A percentile compares a stretch with the other conserved stretches of the same genome.
These are phyloP conservation scores for Parafenestella ontariensis DNA, from an alignment of 2,329 filamentous ascomycete genomes.

Conservation along the genomic window DNA sequence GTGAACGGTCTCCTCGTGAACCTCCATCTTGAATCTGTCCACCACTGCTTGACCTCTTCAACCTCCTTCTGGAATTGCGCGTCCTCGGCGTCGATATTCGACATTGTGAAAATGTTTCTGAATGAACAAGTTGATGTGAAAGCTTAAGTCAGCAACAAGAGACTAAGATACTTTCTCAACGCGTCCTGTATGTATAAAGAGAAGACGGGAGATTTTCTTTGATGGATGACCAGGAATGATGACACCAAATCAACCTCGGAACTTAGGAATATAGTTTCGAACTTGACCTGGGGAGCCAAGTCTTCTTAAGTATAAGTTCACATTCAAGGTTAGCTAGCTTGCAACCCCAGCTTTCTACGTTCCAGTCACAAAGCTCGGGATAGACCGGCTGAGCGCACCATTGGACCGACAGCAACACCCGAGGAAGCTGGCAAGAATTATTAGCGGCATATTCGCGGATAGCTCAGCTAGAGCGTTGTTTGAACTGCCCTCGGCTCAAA, in stretches of 20 bases:
- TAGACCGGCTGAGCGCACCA: constrained; percentile 43
- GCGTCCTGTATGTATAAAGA: neutral
- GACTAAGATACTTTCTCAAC: neutral
- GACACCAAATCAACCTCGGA: constrained; percentile 34
- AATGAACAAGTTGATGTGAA: neutral
- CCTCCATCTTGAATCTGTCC: constrained; percentile 89
- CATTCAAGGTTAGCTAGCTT: constrained; percentile 25
- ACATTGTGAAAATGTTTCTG: constrained; percentile 26
- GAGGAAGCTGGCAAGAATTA: constrained; percentile 31
- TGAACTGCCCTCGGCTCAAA: constrained; percentile 43
- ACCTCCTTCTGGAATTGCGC: constrained; percentile 82
- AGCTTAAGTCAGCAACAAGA: neutral
- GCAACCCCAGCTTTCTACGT: constrained; percentile 13
- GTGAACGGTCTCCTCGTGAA: constrained; percentile 92
- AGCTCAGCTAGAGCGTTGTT: constrained; percentile 15
- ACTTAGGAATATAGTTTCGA: constrained; percentile 11
- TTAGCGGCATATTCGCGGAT: constrained; percentile 3
- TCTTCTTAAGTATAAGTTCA: constrained; percentile 38
- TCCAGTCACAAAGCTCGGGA: constrained; percentile 36
- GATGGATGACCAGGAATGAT: constrained; percentile 29
- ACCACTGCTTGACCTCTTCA: constrained; percentile 90
- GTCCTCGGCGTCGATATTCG: constrained; percentile 69
- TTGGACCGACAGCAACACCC: constrained; percentile 43
- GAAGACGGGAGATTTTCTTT: neutral
- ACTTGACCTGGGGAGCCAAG: constrained; percentile 32